A percentile compares a stretch with the other conserved stretches of the same genome.
These are phyloP conservation scores for Trametes sp. DNA, from an alignment of 1,284 basidiomycete species.

Conservation along the genomic window DNA sequence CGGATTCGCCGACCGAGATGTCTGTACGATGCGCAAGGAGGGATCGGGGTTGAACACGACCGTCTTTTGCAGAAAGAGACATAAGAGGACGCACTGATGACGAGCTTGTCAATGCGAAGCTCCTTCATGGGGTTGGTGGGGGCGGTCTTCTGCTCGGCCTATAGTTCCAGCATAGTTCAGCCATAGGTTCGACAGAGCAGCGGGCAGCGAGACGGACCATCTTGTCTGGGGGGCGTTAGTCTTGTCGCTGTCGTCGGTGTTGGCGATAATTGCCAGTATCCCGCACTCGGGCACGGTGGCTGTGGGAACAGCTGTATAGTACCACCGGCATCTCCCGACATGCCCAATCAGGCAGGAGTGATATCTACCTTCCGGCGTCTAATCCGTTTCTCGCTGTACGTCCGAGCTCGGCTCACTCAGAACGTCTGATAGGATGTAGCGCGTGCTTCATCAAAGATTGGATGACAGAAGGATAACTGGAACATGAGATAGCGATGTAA, in stretches of 20 bases:
- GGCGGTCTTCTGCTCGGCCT: conserved; percentile 91
- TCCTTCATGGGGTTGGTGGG: conserved; percentile 96
- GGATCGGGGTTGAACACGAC: conserved; percentile 3
- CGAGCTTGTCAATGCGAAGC: conserved; percentile 98
- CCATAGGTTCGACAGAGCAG: conserved; percentile 12
- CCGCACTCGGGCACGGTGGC: conserved; percentile 28
- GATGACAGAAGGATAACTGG: too few species aligned
- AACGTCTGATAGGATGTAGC: too few species aligned
- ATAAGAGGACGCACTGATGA: conserved; percentile 85
- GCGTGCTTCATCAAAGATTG: too few species aligned
- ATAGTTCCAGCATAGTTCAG: conserved; percentile 27
- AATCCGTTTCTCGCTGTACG: background rate
- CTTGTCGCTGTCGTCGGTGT: conserved; percentile 35
- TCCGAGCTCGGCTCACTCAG: too few species aligned
- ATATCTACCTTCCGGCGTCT: conserved; percentile 11
- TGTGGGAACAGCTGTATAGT: conserved; percentile 37
- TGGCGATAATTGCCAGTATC: conserved; percentile 26
- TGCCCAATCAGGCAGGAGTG: background rate
- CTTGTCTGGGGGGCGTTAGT: conserved; percentile 34
- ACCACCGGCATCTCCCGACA: conserved; percentile 26
- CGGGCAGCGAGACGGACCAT: conserved; percentile 31
- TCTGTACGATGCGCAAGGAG: conserved; percentile 56
- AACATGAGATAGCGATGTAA: background rate
- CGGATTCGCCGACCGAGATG: conserved; percentile 99
- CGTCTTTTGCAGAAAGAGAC: conserved; percentile 2